phyloP scores from a whole-genome alignment of 2,329 filamentous ascomycete genomes.

The Xylariales sp. region DNA sequence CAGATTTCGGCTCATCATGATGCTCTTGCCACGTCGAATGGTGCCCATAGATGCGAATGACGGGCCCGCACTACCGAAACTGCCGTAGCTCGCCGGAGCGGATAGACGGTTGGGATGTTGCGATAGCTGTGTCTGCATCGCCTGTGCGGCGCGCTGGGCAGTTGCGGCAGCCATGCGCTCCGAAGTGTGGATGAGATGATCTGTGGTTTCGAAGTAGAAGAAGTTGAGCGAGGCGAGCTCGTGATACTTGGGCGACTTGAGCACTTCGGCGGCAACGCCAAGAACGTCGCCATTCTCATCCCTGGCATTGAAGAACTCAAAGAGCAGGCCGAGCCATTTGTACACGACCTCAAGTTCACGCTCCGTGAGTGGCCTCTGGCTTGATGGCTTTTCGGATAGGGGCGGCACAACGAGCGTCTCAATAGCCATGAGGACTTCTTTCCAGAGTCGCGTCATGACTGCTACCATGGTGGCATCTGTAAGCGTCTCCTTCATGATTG shows the following conservation, averaged over 20 bases:
- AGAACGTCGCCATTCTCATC: constrained; percentile 81
- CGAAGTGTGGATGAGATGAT: constrained; percentile 88
- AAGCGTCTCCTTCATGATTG: constrained; percentile 95
- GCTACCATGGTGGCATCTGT: constrained; percentile 96
- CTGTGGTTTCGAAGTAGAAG: constrained; percentile 94
- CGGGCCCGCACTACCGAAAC: constrained; percentile 42
- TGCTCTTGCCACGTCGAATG: constrained; percentile 65
- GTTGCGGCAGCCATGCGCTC: constrained; percentile 92
- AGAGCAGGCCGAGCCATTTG: constrained; percentile 85
- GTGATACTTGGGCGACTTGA: constrained; percentile 97
- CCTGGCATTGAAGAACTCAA: constrained; percentile 90
- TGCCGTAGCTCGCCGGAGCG: constrained; percentile 49
- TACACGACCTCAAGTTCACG: constrained; percentile 94
- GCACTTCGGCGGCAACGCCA: constrained; percentile 82
- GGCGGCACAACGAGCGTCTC: constrained; percentile 88
- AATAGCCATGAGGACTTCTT: constrained; percentile 89
- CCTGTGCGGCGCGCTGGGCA: constrained; percentile 67
- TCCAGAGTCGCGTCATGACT: constrained; percentile 97
- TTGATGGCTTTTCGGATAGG: constrained; percentile 87
- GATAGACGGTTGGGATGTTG: constrained; percentile 60
- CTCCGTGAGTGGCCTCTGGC: constrained; percentile 75
- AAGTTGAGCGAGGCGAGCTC: constrained; percentile 95
- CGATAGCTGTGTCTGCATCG: constrained; percentile 45
- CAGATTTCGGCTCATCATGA: constrained; percentile 90
- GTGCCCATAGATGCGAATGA: constrained; percentile 64